phyloP scores from a whole-genome alignment of 2,329 filamentous ascomycete species.

The Phaeophleospora eucalypticola region DNA sequence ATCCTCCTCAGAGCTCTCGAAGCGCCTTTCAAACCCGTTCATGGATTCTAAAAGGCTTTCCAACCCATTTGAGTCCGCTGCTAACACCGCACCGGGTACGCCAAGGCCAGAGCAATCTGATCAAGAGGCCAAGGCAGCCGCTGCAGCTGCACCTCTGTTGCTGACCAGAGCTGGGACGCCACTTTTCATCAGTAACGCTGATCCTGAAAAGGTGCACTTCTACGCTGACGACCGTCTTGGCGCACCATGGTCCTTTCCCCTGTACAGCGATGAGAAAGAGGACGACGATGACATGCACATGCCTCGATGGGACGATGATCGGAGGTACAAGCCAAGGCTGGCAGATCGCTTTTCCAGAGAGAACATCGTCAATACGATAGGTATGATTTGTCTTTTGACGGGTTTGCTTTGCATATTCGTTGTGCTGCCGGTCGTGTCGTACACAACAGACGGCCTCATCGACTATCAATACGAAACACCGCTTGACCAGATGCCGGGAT shows the following conservation, averaged over 20 bases:
- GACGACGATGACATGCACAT: constrained; percentile 54
- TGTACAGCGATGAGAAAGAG: constrained; percentile 50
- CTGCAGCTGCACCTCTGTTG: constrained; percentile 9
- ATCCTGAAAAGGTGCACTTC: constrained; percentile 35
- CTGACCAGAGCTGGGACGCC: constrained; percentile 22
- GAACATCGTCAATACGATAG: constrained; percentile 42
- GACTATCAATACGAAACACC: constrained; percentile 39
- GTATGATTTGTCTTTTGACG: constrained; percentile 43
- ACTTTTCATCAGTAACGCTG: constrained; percentile 26
- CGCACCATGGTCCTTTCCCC: constrained; percentile 42
- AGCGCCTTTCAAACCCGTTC: constrained; percentile 33
- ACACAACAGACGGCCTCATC: constrained; percentile 38
- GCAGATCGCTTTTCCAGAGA: constrained; percentile 45
- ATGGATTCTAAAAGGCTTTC: constrained; percentile 28
- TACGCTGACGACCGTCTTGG: constrained; percentile 47
- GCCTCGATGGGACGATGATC: constrained; percentile 49
- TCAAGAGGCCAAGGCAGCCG: constrained; percentile 11
- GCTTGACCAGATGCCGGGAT: constrained; percentile 37
- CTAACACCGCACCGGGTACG: constrained; percentile 21
- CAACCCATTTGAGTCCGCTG: constrained; percentile 23
- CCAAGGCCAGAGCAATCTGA: constrained; percentile 10
- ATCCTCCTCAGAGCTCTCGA: constrained; percentile 24
- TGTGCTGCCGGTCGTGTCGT: constrained; percentile 48
- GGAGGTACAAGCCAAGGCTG: constrained; percentile 39
- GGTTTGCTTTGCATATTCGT: constrained; percentile 51